Base-by-base conservation (phyloP, 1,284 basidiomycete genomes). In the Apiotrichum domesticum region DNA sequence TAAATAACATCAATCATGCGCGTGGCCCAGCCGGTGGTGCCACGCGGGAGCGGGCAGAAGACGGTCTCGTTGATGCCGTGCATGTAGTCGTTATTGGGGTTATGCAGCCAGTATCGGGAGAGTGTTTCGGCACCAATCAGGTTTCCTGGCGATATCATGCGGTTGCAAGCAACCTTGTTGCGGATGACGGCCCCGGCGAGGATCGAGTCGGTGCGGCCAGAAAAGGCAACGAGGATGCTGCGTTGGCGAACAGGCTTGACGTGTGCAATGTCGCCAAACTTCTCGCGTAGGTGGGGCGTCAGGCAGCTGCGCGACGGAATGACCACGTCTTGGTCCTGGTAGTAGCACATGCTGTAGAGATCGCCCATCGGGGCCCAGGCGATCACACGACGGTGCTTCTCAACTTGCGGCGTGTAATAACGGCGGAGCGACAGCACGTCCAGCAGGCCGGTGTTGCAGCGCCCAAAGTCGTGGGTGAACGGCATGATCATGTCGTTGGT, bases 401-500 rank as follows among this genome's bases (percentile, higher is more conserved):
- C 51, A 37, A 54, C 58, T 11, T 62, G 48, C n/a, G 5, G 14
- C 29, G 6, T 4, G n/a, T 35, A 47, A 7, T 34, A 5, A 4
- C 9, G 14, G 34, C 46, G 46, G 13, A 14, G 46, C 4, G 8
- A 11, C 29, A 13, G 14, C 7, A 47, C 8, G 46, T 47, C 33
- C 13, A n/a, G 14, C 4, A 8, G 2, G 29, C 64, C 56, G 2
- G 56, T 60, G 46, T 64, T 61, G 58, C 70, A 71, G 3, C 58
- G 58, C 1, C 76, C 74, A 65, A 68, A 77, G 62, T 77, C 76
- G 52, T 73, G 71, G 3, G 74, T 74, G 59, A 76, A 76, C 11
- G 75, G 73, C 15, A 76, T 61, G 49, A 74, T 67, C 45, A 76
- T 61, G 43, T 66, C 63, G 35, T 65, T 60, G 5, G 43, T 46